phyloP scores from a whole-genome alignment of 257 asterid genomes.

The Forsythia viridissima region DNA sequence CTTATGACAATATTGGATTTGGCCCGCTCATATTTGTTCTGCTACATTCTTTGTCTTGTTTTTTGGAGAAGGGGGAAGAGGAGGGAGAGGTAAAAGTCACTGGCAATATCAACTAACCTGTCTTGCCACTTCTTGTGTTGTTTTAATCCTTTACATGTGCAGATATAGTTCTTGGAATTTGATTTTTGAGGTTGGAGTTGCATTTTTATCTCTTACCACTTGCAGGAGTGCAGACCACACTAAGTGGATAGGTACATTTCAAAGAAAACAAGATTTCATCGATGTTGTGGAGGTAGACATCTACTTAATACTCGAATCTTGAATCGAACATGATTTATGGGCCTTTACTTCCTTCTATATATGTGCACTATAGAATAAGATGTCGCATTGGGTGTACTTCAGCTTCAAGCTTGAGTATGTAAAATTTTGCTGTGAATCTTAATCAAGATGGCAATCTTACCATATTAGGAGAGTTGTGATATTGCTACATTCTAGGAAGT shows the following conservation, averaged over 20 bases:
- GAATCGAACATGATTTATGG: not conserved
- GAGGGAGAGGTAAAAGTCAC: not conserved
- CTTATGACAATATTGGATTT: not conserved
- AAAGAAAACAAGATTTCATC: conserved; percentile 74
- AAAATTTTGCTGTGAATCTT: not conserved
- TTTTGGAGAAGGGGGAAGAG: not conserved
- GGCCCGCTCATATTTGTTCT: not conserved
- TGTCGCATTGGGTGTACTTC: not conserved
- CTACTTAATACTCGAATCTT: conserved; percentile 11
- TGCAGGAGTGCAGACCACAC: conserved; percentile 92
- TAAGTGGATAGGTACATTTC: conserved; percentile 85
- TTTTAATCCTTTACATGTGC: not conserved
- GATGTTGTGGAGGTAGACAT: conserved; percentile 89
- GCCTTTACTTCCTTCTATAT: not conserved
- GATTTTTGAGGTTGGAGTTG: conserved; percentile 9
- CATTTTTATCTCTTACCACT: conserved; percentile 13
- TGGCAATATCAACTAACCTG: not conserved
- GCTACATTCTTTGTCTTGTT: not conserved
- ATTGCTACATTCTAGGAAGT: not conserved
- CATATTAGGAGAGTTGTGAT: not conserved
- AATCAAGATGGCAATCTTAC: not conserved
- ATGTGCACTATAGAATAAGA: not conserved
- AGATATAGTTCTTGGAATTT: not conserved
- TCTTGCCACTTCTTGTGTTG: not conserved
- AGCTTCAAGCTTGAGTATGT: not conserved